Percentiles rank a stretch among this genome's conserved stretches.
phyloP scores from a whole-genome alignment of 306 rosid species.

The Malus asiatica region DNA sequence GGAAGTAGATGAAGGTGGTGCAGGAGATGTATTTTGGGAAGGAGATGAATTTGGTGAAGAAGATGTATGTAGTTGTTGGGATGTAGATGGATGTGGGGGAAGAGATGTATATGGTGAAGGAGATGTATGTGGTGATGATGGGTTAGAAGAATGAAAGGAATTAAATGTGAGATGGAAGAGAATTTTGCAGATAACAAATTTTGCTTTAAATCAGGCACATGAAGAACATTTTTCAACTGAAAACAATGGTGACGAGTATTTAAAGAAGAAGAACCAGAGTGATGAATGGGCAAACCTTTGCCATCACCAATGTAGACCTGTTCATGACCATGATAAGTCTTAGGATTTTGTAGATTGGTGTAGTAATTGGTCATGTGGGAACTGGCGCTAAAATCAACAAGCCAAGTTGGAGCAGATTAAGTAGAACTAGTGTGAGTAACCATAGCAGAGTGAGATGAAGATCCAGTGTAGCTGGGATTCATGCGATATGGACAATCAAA shows the following conservation, averaged over 20 bases:
- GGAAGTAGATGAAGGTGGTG: no score
- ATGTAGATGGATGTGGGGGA: no score
- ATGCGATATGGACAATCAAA: not conserved
- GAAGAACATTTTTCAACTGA: not conserved
- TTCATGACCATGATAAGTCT: not conserved
- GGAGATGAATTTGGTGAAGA: no score
- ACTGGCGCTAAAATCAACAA: not conserved
- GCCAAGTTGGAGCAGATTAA: not conserved
- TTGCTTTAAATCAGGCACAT: not conserved
- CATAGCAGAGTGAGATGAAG: no score
- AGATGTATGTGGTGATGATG: no score
- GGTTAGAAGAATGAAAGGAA: no score
- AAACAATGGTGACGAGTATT: not conserved
- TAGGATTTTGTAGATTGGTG: not conserved
- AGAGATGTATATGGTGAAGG: no score
- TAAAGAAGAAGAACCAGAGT: not conserved
- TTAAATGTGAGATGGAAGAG: not conserved
- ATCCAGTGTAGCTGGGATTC: not conserved
- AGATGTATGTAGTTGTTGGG: no score
- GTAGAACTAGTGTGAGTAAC: no score
- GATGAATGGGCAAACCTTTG: not conserved
- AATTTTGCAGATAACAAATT: not conserved
- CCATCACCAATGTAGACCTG: not conserved
- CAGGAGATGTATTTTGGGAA: no score
- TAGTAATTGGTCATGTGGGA: accelerated